phyloP scores from a whole-genome alignment of 768 basidiomycete genomes.

The Lactifluus hygrophoroides region DNA sequence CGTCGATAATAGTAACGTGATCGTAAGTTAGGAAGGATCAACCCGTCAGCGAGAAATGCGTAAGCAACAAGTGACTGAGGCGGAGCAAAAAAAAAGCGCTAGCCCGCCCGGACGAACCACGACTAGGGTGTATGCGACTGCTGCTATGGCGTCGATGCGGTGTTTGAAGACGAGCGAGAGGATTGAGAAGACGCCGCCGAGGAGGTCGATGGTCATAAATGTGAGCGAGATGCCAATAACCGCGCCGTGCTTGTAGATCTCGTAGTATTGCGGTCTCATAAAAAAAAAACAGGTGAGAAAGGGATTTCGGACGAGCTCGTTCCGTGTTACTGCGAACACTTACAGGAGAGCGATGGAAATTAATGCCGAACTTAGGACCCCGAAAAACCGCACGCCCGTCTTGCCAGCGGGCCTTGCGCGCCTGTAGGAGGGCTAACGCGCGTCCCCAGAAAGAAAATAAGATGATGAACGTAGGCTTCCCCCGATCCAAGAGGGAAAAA shows the following conservation, averaged over 20 bases:
- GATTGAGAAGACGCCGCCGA: conserved; percentile 62
- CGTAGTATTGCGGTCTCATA: conserved; percentile 57
- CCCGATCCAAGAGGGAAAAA: background rate
- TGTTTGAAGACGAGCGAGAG: conserved; percentile 61
- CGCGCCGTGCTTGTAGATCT: conserved; percentile 57
- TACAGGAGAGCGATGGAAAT: conserved; percentile 44
- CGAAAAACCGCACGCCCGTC: conserved; percentile 41
- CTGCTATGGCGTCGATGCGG: conserved; percentile 55
- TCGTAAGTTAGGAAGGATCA: too few relatives aligned
- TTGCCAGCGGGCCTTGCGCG: conserved; percentile 30
- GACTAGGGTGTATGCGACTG: conserved; percentile 53
- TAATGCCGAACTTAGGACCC: conserved; percentile 50
- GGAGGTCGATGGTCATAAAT: conserved; percentile 63
- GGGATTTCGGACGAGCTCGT: background rate
- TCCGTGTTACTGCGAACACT: conserved; percentile 2
- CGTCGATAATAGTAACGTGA: too few relatives aligned
- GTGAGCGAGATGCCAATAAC: conserved; percentile 60
- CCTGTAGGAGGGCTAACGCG: conserved; percentile 29
- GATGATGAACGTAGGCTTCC: background rate
- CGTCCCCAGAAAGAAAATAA: background rate
- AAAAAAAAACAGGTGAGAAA: background rate
- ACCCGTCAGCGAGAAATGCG: background rate
- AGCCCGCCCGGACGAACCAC: conserved; percentile 36
- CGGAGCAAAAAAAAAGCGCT: background rate
- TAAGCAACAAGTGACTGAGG: too few relatives aligned